Evolutionary conservation across 2,329 filamentous ascomycete species (phyloP), one percentile per base, ranked within the genome.

Genomic region (Dothideomycetes sp.): DNA sequence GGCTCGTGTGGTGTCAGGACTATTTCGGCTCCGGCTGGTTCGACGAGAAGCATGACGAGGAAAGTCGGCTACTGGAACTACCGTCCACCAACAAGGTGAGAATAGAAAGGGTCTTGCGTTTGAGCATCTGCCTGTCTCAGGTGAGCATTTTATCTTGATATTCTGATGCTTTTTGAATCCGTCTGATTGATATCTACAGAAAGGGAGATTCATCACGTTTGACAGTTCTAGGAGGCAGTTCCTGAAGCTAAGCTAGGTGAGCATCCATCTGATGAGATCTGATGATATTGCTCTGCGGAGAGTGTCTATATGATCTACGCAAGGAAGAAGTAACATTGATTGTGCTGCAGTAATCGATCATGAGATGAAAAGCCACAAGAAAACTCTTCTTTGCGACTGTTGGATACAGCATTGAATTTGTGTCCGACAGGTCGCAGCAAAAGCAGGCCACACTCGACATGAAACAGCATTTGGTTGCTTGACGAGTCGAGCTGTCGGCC

Each of bases 21-120:
- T 80, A 80, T 42, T 78, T 74, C 39, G 77, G 78, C 0, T 42
- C 58, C 0, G 61, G 66, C 1, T 83, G 74, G 73, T 84, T 84
- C 51, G 66, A 68, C 7, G 68, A 70, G 1, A 70, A 71, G 44
- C 67, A 78, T 4, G 78, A 83, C 18, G 79, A 83, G n/a, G 76
- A 81, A 9, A 79, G 83, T 45, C 72, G 78, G 29, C 71, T 70
- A 12, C 71, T 83, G 32, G 80, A 84, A 51, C 58, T 73, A 0
- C 61, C 75, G 0, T 79, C 74, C 0, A 78, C 79, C 54, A 65
- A 64, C 0, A 68, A 70, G 12, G 63, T 72, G n/a, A 64, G 80
- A 5, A 70, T 68, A 23, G 73, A 76, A 38, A 65, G 80, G 0
- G 50, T 56, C 7, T 31, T 54, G 18, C 56, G 53, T 48, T 41